Base-by-base conservation (phyloP, 2,329 filamentous ascomycete species). In the Alternaria ventricosa region DNA sequence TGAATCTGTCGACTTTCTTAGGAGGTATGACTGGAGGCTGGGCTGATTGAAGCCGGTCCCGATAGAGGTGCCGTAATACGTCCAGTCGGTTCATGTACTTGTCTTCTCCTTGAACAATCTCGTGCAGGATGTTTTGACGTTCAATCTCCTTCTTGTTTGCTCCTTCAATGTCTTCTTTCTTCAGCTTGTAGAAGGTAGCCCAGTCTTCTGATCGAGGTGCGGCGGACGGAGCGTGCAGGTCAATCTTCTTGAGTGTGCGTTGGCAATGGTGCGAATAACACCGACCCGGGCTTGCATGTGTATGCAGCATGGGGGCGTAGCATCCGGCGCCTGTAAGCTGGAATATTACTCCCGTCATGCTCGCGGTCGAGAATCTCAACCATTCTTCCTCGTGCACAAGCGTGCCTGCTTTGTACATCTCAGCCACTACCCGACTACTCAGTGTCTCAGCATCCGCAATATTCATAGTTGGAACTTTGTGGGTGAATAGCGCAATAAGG, bases 381-480 rank as follows among this genome's bases (percentile, higher is more conserved):
- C 96, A 99, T 82, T 99, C 96, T 79, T 99, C 96, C 33, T 97
- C 95, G 13, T 90, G 90, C 6, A 96, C 84, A 30, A 99, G 83
- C 11, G 93, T 92, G 43, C 90, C 90, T 9, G 90, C 89, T 23
- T 88, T 86, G 68, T 95, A 87, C 92, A 99, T 96, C 50, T 90
- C 88, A 58, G 89, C 85, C 3, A 97, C 89, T 0, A 97, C 92
- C 44, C 88, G 89, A 62, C 88, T 87, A 65, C 92, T 93, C 55
- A 99, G 84, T 1, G 90, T 91, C 78, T 99, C 96, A 0, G 96
- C 96, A 83, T 99, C 96, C 6, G 95, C 94, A 45, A 96, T 95
- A 72, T 99, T 98, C 93, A 99, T 97, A 0, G 94, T 99, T 0
- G 96, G 94, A 1, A 99, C 94, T 80, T 97, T 98, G 81, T 92